Base-by-base conservation (phyloP, 257 asterid genomes). In the Lycium ferocissimum region DNA sequence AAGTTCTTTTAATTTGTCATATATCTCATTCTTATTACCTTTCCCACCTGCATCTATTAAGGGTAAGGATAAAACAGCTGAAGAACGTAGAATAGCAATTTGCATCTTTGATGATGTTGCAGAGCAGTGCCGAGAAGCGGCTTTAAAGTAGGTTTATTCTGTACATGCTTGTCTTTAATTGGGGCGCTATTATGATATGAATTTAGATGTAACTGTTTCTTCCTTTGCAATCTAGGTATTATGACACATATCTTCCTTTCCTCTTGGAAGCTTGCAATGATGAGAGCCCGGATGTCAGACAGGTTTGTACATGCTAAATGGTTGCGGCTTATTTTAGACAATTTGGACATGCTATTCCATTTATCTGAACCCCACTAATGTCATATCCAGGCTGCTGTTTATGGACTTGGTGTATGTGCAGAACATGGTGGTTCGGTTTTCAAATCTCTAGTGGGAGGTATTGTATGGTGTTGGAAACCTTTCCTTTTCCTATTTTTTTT, bases 81-180 rank as follows among this genome's bases (percentile, higher is more conserved):
- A 95, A 87, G 99, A 97, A 92, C 93, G 99, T 90, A 93, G 99
- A 87, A 97, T 97, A 81, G 98, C 98, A 17, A 95, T 97, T 85
- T 97, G 99, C 89, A 97, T 97, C 66, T 97, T 97, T 89, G 99
- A 97, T 91, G 99, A 97, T 89, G 97, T 97, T 63, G 98, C 99
- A 14, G 99, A 97, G 90, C 99, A 97, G 87, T 97, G 99, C 79
- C 94, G 87, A 85, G 99, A 94, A 85, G 88, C 95, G 62, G 98
- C 98, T 79, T 87, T 94, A 61, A 97, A 92, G 99, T 97, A 86
- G 7, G 91, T 86, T 22, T 81, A 67, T 40, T 67, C 37, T 70
- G 15, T 56, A 33, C 62, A 79, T 75, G 43, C 20, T 22, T 85
- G 58, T 47, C 71, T 89, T 49, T 63, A 9, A 54, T 70, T 40